Base-by-base conservation (phyloP, 2,329 filamentous ascomycete genomes). In the Rugonectria rugulosa region DNA sequence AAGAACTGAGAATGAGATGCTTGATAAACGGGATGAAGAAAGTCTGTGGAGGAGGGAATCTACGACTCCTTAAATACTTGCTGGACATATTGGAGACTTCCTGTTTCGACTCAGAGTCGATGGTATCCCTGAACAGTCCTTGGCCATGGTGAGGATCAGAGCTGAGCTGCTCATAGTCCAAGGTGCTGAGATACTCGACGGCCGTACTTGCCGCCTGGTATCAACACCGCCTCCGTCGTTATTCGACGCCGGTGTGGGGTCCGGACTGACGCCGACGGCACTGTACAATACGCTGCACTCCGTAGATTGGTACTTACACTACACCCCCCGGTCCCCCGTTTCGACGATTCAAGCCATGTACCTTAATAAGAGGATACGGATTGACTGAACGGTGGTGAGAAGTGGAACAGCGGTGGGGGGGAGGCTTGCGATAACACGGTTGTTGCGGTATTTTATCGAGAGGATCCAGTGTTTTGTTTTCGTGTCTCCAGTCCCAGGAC, bases 371-470 rank as follows among this genome's bases (percentile, higher is more conserved):
- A 59, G 56, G 49, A 47, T 40, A 44, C 43, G 34, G 53, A 53
- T 38, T 60, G 34, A 54, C 53, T 61, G 51, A 53, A 49, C 47
- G 15, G 37, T 29, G 27, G 41, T 23, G 41, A 41, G 26, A 50
- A 58, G 65, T 64, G 62, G 63, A 24, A 53, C 29, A 41, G 36
- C 20, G 53, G 67, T 64, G 64, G 66, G 63, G 34, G 56, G 64
- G 59, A 37, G 40, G 59, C 19, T 17, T 37, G 53, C 60, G 64
- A 70, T 68, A 66, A 68, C 61, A 52, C 56, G 51, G 38, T 57
- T 69, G 68, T 57, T 69, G 68, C 66, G 68, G 63, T 60, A 71
- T 71, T 70, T 67, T 66, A 61, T 62, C 65, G 48, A 32, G 49
- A 45, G 57, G 56, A n/a, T 63, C 67, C 61, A 70, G 63, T 66